Conservation (phyloP, 2,329 filamentous ascomycete species). For the Nemania sp. region DNA sequence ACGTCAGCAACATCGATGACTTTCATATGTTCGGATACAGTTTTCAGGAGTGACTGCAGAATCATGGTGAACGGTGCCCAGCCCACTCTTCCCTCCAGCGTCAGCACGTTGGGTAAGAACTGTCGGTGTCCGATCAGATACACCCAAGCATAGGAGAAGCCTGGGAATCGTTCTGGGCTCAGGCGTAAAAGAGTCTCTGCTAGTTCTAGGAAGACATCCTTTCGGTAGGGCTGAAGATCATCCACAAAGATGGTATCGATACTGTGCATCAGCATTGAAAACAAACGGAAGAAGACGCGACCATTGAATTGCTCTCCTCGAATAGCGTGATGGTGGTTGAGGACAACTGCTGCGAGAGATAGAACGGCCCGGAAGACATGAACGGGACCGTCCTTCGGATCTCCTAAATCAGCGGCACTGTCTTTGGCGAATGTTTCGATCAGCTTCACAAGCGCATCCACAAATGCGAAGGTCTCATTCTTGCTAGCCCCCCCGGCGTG, state of each 20-base stretch:
- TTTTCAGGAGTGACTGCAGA: constrained; percentile 71
- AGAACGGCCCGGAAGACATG: constrained; percentile 78
- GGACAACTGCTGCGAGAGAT: constrained; percentile 75
- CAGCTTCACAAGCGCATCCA: constrained; percentile 83
- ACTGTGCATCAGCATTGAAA: constrained; percentile 81
- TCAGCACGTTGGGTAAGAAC: constrained; percentile 79
- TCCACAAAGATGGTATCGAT: constrained; percentile 64
- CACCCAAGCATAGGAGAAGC: constrained; percentile 86
- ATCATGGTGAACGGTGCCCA: constrained; percentile 78
- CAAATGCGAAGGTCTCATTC: constrained; percentile 60
- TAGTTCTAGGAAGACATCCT: constrained; percentile 73
- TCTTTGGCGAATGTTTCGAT: constrained; percentile 76
- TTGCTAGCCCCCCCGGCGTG: constrained; percentile 62
- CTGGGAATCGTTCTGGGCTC: constrained; percentile 76
- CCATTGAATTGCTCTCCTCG: constrained; percentile 83
- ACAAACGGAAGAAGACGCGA: constrained; percentile 87
- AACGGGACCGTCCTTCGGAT: constrained; percentile 65
- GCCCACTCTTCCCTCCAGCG: constrained; percentile 68
- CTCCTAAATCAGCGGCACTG: constrained; percentile 64
- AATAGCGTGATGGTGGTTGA: constrained; percentile 84
- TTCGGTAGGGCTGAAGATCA: constrained; percentile 63
- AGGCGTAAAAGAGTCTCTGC: constrained; percentile 73
- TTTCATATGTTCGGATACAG: constrained; percentile 80
- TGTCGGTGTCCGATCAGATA: constrained; percentile 80
- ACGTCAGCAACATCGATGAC: constrained; percentile 68